Evolutionary conservation across 345 rosid species (phyloP), one percentile per base, ranked within the genome.

Genomic region (Brassica incana): DNA sequence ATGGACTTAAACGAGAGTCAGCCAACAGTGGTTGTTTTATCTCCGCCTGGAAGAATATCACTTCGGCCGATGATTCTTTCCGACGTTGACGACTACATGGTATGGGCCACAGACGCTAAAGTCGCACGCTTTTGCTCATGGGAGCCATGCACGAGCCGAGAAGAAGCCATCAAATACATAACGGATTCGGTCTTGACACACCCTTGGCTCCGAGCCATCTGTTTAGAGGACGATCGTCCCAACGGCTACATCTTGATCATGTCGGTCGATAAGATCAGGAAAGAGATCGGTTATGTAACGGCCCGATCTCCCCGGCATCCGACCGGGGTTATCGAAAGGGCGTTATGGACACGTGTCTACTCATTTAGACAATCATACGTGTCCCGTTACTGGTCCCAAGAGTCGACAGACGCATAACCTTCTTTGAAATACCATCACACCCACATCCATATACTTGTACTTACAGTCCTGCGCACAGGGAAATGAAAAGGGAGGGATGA

Each of bases 31-130:
- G 18, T 50, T 5, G 8, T n/a, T 50, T 69, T 66, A 60, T 8
- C 52, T 25, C 69, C 81, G 14, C 6, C 64, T 8, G 40, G 6
- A 54, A 64, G 50, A 15, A 38, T 88, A 14, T 80, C 86, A 61
- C 86, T 87, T 65, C 85, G 90, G 54, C 83, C 74, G 16, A 56
- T 86, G 69, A 79, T 78, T 15, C 70, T 80, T 56, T 78, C 86
- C n/a, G 91, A 91, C 70, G 5, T 85, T 0, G 90, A 90, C 11
- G 86, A 86, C 48, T 86, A 89, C 88, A 88, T 89, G 94, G 89
- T 73, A 1, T 92, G 96, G 97, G 89, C 84, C 0, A 60, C 75
- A 10, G 96, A 90, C 71, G 75, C 73, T 15, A 68, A 80, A 7
- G 90, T 91, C n/a, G 18, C 86, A 15, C 87, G 80, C 14, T 89